Base-by-base conservation (phyloP, 2,329 filamentous ascomycete species). In the Cytospora chrysosperma region DNA sequence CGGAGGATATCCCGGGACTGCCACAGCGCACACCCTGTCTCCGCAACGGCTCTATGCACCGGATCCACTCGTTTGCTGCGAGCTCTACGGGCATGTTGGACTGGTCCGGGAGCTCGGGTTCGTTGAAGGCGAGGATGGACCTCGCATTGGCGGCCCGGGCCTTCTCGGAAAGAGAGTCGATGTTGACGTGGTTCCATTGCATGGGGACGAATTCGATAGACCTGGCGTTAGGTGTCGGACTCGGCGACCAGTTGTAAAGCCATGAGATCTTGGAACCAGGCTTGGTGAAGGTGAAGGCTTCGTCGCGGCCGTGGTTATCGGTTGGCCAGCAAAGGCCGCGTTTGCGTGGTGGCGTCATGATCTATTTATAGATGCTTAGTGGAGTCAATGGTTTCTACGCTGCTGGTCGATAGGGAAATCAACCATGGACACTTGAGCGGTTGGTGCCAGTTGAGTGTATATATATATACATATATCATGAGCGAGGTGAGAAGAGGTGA, bases 281-380 rank as follows among this genome's bases (percentile, higher is more conserved):
- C 51, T 72, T 71, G 13, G 68, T 69, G 61, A 75, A 74, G 61
- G 70, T 67, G 49, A 72, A 72, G 28, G 68, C 68, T 40, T 69
- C 69, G 65, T 69, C 67, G 12, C 40, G 56, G 54, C 61, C 64
- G 27, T 63, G 61, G 56, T 67, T 68, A 53, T 62, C 60, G 30
- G 62, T 65, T 2, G 69, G 69, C 65, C 65, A 70, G 61, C 65
- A 68, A 24, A 70, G 66, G 59, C 69, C 69, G 32, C 69, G 68
- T 52, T 70, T 70, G 9, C 56, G 58, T 4, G 65, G 19, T 19
- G 50, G 40, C 1, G 32, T 37, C 64, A 65, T 65, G 19, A 32
- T 9, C 7, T 24, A 5, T 24, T 21, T 3, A 4, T 4, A 26
- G n/a, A 17, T 26, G 12, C 1, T 12, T 51, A 17, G 19, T 13